These are phyloP conservation scores for Talaromyces wortmannii DNA, from an alignment of 495 filamentous ascomycete species.

Conservation along the genomic window DNA sequence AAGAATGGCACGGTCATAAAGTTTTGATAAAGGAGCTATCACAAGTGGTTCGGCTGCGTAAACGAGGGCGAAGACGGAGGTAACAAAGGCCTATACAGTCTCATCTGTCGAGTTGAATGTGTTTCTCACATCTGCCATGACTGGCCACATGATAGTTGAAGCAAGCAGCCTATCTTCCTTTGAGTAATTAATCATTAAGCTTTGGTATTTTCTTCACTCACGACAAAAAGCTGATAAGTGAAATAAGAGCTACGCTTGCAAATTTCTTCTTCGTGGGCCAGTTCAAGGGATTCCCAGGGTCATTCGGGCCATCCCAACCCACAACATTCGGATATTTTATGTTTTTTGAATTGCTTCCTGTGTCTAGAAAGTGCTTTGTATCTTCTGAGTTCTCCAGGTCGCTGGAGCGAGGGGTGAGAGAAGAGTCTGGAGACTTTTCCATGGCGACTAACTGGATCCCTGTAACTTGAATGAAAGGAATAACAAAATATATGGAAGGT, in stretches of 20 bases:
- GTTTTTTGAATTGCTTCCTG: too few species aligned
- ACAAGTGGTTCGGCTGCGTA: conserved; percentile 44
- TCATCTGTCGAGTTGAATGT: conserved; percentile 51
- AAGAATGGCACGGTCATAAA: conserved; percentile 49
- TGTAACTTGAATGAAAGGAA: too few species aligned
- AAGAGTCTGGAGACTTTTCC: too few species aligned
- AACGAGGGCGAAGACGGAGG: conserved; percentile 9
- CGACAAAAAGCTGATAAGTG: conserved; percentile 43
- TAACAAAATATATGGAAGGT: too few species aligned
- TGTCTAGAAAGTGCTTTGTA: too few species aligned
- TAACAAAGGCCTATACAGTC: conserved; percentile 44
- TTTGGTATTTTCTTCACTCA: too few species aligned
- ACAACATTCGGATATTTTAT: conserved; percentile 11
- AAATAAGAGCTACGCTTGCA: conserved; percentile 55
- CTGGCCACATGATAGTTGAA: conserved; percentile 40
- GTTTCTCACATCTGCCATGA: conserved; percentile 41
- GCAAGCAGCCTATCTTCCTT: conserved; percentile 43
- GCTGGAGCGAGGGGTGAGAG: too few species aligned
- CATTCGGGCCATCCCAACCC: conserved; percentile 40
- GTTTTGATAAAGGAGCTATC: conserved; percentile 50
- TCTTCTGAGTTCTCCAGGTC: too few species aligned
- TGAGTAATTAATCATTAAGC: too few species aligned
- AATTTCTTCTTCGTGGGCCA: conserved; percentile 58
- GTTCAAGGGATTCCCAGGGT: conserved; percentile 68
- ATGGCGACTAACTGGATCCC: too few species aligned